phyloP scores from a whole-genome alignment of 2,329 filamentous ascomycete species.

The Paramyrothecium sp. region DNA sequence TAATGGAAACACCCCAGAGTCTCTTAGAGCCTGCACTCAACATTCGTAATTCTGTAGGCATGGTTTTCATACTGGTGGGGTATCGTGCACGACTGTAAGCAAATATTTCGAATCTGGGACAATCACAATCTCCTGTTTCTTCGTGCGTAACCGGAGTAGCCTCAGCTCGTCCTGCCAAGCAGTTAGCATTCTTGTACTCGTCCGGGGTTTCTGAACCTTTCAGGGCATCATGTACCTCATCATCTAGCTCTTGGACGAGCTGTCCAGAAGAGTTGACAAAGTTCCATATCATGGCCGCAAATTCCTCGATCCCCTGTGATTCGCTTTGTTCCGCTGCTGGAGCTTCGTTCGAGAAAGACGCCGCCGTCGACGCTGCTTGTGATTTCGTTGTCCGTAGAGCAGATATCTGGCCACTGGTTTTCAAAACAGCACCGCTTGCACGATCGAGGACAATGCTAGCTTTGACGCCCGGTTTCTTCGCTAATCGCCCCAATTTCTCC shows the following conservation, averaged over 20 bases:
- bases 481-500: conserved; percentile 65
- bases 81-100: conserved; percentile 77
- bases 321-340: conserved; percentile 42
- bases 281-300: conserved; percentile 73
- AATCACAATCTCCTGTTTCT: conserved; percentile 81
- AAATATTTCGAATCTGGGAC: conserved; percentile 79
- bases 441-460: conserved; percentile 75
- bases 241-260: conserved; percentile 71
- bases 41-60: too few species aligned
- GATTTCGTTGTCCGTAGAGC: conserved; percentile 44
- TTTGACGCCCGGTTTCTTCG: conserved; percentile 76
- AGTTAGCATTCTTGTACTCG: conserved; percentile 15
- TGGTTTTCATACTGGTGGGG: conserved; percentile 58
- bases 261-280: conserved; percentile 69
- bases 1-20: too few species aligned
- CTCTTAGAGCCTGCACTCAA: too few species aligned
- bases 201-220: background rate
- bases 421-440: conserved; percentile 69
- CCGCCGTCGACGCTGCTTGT: conserved; percentile 32
- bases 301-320: conserved; percentile 65
- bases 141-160: conserved; percentile 74
- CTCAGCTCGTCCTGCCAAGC: conserved; percentile 68
- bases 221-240: conserved; percentile 49
- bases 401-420: conserved; percentile 68
- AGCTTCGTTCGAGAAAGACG: conserved; percentile 46